These are phyloP conservation scores for Oehlia diaphana DNA, from an alignment of 192 early-diverging fungal genomes.

Conservation along the genomic window DNA sequence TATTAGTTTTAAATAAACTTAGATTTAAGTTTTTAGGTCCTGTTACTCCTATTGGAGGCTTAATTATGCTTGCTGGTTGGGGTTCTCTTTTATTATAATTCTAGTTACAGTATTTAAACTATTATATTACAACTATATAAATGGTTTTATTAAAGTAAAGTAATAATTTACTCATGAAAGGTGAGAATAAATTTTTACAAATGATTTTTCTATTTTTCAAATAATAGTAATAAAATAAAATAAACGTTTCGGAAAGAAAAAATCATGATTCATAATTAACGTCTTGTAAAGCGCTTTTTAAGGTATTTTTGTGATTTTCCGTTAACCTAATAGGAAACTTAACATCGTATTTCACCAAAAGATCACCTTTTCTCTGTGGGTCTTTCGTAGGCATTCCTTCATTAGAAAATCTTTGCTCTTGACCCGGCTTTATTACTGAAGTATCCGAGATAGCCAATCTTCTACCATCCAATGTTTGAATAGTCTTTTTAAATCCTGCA, in stretches of 20 bases:
- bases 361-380: constrained; percentile 79
- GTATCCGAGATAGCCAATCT: constrained; percentile 64
- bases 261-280: not conserved
- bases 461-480: constrained; percentile 78
- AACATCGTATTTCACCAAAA: constrained; percentile 79
- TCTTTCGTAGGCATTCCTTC: constrained; percentile 96
- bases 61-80: constrained; percentile 58
- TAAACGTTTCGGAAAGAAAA: no score
- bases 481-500: constrained; percentile 70
- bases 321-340: constrained; percentile 75
- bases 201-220: no score
- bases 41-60: constrained; percentile 56
- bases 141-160: no score
- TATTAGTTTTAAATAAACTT: constrained; percentile 40
- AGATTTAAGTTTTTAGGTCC: constrained; percentile 45
- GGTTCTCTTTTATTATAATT: constrained; percentile 32
- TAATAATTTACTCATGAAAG: no score
- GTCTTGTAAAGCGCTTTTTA: constrained; percentile 45
- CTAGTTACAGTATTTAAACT: not conserved
- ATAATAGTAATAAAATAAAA: no score
- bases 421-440: constrained; percentile 69
- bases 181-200: no score
- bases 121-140: no score
- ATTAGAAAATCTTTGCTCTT: constrained; percentile 68
- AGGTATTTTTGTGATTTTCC: constrained; percentile 67